These are phyloP conservation scores for Boletus eberwhitei DNA, from an alignment of 768 basidiomycete genomes.

Conservation along the genomic window DNA sequence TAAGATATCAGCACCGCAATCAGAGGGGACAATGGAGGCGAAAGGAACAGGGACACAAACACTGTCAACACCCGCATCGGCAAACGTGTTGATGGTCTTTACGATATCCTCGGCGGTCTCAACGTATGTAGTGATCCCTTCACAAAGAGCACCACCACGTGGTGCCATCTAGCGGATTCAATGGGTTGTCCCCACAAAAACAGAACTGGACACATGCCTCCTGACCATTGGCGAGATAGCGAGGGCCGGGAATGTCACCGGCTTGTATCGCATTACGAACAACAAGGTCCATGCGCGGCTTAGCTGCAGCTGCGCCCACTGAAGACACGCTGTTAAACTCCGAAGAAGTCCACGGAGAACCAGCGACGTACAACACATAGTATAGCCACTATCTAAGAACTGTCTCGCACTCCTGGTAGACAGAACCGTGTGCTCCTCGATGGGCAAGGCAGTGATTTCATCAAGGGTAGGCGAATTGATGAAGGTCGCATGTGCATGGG, in stretches of 20 bases:
- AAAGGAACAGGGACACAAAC: slow-evolving; percentile 9
- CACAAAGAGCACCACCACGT: slow-evolving; percentile 27
- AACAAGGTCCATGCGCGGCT: slow-evolving; percentile 31
- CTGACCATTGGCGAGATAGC: slow-evolving; percentile 35
- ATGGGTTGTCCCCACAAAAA: neutral
- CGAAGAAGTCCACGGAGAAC: neutral
- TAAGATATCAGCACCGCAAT: slow-evolving; percentile 4
- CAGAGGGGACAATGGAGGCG: neutral
- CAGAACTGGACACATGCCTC: slow-evolving; percentile 23
- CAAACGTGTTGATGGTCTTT: slow-evolving; percentile 21
- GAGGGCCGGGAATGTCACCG: slow-evolving; percentile 35
- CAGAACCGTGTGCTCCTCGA: slow-evolving; percentile 35
- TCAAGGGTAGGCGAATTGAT: slow-evolving; percentile 33
- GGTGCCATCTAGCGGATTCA: slow-evolving; percentile 28
- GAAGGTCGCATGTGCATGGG: slow-evolving; percentile 33
- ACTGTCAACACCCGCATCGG: slow-evolving; percentile 22
- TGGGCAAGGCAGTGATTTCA: slow-evolving; percentile 25
- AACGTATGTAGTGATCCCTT: slow-evolving; percentile 33
- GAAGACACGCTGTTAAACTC: neutral
- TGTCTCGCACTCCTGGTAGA: slow-evolving; percentile 30
- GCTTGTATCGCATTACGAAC: slow-evolving; percentile 34
- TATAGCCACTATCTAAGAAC: slow-evolving; percentile 37
- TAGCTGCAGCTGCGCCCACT: slow-evolving; percentile 38
- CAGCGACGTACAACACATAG: slow-evolving; percentile 32
- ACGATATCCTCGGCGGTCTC: slow-evolving; percentile 30